Base-by-base conservation (phyloP, 2,329 filamentous ascomycete genomes). In the Trichoderma aggressivum region DNA sequence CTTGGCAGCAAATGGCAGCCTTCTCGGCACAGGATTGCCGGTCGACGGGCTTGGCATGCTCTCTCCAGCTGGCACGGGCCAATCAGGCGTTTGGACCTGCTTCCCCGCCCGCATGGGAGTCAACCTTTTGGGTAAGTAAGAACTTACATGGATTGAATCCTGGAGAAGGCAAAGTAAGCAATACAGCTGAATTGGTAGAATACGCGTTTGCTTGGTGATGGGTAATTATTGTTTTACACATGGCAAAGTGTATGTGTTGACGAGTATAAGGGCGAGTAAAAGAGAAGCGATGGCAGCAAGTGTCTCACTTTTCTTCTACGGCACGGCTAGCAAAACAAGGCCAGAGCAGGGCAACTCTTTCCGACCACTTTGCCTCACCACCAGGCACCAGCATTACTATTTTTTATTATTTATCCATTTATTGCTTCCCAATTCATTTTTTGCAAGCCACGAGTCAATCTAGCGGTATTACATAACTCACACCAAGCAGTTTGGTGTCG, bases 1-100 rank as follows among this genome's bases (percentile, higher is more conserved):
- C 64, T n/a, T 43, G 39, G 50, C 39, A 67, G 32, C 63, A 66
- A 12, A 26, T 55, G 50, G 21, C 30, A 7, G 39, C 34, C 53
- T 43, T 67, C 53, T 67, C 64, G 64, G 64, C 53, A 59, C 47
- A 21, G 24, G 12, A 59, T 59, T 67, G 64, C 64, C 64, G 64
- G 21, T 28, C 43, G 12, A 12, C 26, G 64, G 50, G 14, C 64
- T 67, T 67, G 50, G 53, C 64, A 32, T n/a, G 18, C 24, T 50
- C 16, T 34, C 47, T 64, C 39, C 24, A 55, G 47, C 1, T 26
- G 2, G 28, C 3, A 32, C 47, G 30, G 6, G 50, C 63, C 63
- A 66, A 66, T 66, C 16, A 56, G 16, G 8, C 7, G 14, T 16
- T 14, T 5, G 6, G 11, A 5, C 7, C 3, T 30, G 50, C 50